A percentile compares a stretch with the other conserved stretches of the same genome.
Evolutionary conservation across 192 early-diverging fungal genomes (phyloP).

Genomic region (Haplosporangium gracile): DNA sequence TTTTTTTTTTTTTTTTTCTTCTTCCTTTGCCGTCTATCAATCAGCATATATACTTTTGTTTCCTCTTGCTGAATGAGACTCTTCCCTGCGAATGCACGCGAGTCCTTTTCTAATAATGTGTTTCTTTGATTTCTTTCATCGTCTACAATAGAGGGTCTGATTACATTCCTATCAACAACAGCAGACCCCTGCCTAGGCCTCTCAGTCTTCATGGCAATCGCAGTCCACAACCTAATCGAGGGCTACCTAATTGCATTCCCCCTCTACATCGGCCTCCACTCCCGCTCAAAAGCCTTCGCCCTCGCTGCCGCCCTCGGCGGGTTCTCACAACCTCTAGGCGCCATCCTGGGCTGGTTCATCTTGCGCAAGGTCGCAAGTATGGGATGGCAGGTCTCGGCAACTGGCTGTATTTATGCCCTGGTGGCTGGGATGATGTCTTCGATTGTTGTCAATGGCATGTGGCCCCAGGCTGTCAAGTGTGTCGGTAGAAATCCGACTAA

Average conservation of each 20-base stretch:
- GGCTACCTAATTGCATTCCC: conserved; percentile 69
- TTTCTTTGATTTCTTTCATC: not conserved
- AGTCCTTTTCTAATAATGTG: not conserved
- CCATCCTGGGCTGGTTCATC: conserved; percentile 61
- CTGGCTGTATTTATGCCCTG: conserved; percentile 64
- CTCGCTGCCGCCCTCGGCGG: conserved; percentile 64
- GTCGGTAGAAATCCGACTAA: conserved; percentile 45
- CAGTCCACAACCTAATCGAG: conserved; percentile 70
- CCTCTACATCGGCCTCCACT: conserved; percentile 62
- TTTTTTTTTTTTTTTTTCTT: conserved; percentile 31
- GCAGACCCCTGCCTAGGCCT: conserved; percentile 63
- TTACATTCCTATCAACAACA: conserved; percentile 65
- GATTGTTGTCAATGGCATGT: conserved; percentile 63
- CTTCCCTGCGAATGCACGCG: no score
- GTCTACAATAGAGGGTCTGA: conserved; percentile 61
- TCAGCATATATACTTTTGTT: not conserved
- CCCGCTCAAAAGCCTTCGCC: conserved; percentile 59
- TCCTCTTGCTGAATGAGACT: no score
- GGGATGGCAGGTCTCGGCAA: conserved; percentile 59
- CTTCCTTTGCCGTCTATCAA: conserved; percentile 7
- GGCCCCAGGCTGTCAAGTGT: conserved; percentile 57
- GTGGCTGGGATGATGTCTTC: conserved; percentile 70
- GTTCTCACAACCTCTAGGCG: conserved; percentile 67
- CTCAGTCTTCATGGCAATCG: conserved; percentile 64
- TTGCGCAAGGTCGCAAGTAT: conserved; percentile 45